Percentiles rank a stretch among this genome's conserved stretches.
Conservation (phyloP, 192 early-diverging fungal species). For the Backusella psychrophila region DNA sequence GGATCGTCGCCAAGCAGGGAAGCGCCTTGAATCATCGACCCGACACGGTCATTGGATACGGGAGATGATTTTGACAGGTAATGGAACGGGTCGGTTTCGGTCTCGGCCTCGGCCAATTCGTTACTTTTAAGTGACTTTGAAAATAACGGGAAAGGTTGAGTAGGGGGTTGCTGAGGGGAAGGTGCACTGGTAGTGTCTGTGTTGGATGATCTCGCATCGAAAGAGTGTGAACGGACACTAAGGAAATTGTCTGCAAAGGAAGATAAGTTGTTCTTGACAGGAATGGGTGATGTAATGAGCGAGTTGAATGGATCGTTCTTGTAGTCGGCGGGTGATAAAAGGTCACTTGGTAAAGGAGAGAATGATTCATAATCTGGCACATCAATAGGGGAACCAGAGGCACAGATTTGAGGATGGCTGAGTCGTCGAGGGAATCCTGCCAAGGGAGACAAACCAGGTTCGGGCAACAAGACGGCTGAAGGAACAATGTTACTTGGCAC, state of each 20-base stretch:
- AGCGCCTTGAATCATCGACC: neutral
- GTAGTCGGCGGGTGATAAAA: conserved; percentile 46
- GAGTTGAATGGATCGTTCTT: conserved; percentile 6
- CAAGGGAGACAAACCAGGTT: conserved; percentile 1
- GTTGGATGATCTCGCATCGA: conserved; percentile 16
- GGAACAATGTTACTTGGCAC: neutral
- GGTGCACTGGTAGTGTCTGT: neutral
- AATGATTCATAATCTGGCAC: conserved; percentile 38
- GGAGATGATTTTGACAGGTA: conserved; percentile 22
- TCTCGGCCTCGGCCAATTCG: conserved; percentile 4
- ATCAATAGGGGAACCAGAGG: neutral
- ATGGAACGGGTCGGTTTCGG: conserved; percentile 15
- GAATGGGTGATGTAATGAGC: neutral
- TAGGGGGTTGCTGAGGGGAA: neutral
- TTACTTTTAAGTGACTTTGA: neutral
- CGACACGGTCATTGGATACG: conserved; percentile 4
- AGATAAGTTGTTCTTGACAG: conserved; percentile 28
- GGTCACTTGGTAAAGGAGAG: conserved; percentile 52
- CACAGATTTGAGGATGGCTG: neutral
- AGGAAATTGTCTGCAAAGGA: conserved; percentile 40
- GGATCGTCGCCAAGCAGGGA: neutral
- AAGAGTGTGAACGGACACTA: conserved; percentile 22
- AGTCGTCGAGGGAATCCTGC: neutral
- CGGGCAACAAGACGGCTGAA: neutral
- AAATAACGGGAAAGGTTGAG: neutral